phyloP scores from a whole-genome alignment of 805 yeast species.

The Ogataea glucozyma region DNA sequence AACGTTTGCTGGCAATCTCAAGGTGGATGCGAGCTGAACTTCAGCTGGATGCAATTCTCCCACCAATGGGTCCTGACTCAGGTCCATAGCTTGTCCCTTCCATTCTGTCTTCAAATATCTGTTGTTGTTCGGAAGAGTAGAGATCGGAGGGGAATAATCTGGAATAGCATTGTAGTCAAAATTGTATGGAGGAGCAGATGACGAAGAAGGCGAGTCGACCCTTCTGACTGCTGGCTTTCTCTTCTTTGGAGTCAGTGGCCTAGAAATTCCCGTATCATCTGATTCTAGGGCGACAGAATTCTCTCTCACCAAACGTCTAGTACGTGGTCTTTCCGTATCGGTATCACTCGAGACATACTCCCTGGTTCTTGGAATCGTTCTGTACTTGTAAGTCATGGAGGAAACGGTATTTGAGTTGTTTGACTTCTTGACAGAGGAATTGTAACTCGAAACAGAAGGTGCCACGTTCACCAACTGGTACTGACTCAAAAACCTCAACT shows the following conservation, averaged over 20 bases:
- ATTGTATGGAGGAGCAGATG: conserved; percentile 49
- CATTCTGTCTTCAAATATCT: conserved; percentile 87
- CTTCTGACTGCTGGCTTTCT: conserved; percentile 34
- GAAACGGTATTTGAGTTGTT: conserved; percentile 9
- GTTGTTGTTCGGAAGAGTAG: conserved; percentile 65
- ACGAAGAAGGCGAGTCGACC: conserved; percentile 26
- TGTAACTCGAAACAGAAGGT: conserved; percentile 10
- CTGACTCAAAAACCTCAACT: conserved; percentile 53
- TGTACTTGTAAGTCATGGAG: conserved; percentile 25
- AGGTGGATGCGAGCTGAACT: conserved; percentile 77
- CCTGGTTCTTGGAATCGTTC: conserved; percentile 32
- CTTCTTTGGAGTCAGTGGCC: conserved; percentile 39
- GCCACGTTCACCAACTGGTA: conserved; percentile 40
- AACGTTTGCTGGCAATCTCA: conserved; percentile 83
- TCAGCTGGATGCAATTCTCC: conserved; percentile 89
- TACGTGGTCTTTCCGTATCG: conserved; percentile 55
- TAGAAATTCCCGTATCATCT: conserved; percentile 31
- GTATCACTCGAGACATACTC: conserved; percentile 34
- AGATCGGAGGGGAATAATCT: conserved; percentile 76
- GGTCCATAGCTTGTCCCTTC: conserved; percentile 98
- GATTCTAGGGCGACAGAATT: conserved; percentile 34
- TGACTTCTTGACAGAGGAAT: conserved; percentile 13
- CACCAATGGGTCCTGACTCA: conserved; percentile 72
- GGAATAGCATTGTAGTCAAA: conserved; percentile 70
- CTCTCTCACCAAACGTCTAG: conserved; percentile 55